A percentile compares a stretch with the other conserved stretches of the same genome.
Evolutionary conservation across 768 basidiomycete species (phyloP).

Genomic region (Russula sp.): DNA sequence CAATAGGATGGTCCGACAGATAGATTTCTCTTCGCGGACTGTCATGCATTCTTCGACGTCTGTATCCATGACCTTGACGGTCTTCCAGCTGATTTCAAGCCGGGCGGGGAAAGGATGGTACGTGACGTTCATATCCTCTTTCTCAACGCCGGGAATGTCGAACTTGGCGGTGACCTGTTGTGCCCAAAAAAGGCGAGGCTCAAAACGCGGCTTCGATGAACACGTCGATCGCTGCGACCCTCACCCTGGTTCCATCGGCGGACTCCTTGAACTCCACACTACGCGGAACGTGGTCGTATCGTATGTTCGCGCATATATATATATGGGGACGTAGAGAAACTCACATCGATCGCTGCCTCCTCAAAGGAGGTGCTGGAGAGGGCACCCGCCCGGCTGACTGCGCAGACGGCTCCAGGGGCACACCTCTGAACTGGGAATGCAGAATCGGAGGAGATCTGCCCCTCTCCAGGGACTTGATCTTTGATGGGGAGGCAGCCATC

Average conservation of each 20-base stretch:
- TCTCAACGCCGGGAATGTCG: constrained; percentile 64
- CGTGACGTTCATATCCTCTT: constrained; percentile 73
- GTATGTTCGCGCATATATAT: background rate
- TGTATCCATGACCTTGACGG: constrained; percentile 55
- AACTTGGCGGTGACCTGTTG: constrained; percentile 61
- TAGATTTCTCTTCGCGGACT: constrained; percentile 60
- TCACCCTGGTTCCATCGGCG: constrained; percentile 56
- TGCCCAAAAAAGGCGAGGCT: constrained; percentile 7
- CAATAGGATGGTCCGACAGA: constrained; percentile 64
- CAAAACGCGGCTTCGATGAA: constrained; percentile 25
- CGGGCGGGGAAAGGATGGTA: constrained; percentile 51
- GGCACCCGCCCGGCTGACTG: constrained; percentile 11
- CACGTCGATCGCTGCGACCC: constrained; percentile 31
- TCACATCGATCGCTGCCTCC: constrained; percentile 65
- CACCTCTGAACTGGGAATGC: constrained; percentile 21
- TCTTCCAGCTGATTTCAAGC: constrained; percentile 66
- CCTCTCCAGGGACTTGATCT: constrained; percentile 66
- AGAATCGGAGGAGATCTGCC: constrained; percentile 21
- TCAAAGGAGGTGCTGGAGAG: constrained; percentile 41
- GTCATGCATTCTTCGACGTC: constrained; percentile 54
- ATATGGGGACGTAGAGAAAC: constrained; percentile 31
- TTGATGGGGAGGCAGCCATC: constrained; percentile 65
- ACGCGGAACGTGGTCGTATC: constrained; percentile 18
- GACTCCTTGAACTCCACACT: constrained; percentile 73
- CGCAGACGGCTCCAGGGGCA: constrained; percentile 13